Conservation (phyloP, 805 yeast species). For the Dipodascus albidus region DNA sequence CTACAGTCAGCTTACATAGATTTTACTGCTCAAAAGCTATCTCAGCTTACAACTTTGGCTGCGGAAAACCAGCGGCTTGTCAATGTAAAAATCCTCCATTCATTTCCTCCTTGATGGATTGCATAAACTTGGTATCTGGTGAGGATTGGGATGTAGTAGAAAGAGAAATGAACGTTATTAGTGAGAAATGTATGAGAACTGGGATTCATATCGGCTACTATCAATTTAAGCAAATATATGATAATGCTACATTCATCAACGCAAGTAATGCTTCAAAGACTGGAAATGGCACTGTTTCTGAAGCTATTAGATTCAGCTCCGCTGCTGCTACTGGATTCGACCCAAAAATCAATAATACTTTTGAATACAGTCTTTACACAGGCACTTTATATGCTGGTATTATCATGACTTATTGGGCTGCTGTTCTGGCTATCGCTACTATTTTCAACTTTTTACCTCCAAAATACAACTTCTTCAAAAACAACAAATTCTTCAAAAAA, state of each 20-base stretch:
- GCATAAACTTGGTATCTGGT: background rate
- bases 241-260: slow-evolving; percentile 4
- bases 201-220: background rate
- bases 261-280: slow-evolving; percentile 3
- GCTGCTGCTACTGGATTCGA: slow-evolving; percentile 7
- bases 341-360: slow-evolving; percentile 2
- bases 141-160: background rate
- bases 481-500: slow-evolving; percentile 7
- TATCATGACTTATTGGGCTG: slow-evolving; percentile 8
- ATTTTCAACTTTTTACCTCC: slow-evolving; percentile 7
- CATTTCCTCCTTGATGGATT: background rate
- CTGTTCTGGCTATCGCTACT: slow-evolving; percentile 8
- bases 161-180: background rate
- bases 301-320: background rate
- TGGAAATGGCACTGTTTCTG: background rate
- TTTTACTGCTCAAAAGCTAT: background rate
- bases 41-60: background rate
- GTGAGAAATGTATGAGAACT: background rate
- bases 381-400: slow-evolving; percentile 6
- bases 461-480: slow-evolving; percentile 7
- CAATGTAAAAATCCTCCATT: background rate
- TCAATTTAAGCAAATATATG: slow-evolving; percentile 3
- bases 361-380: background rate
- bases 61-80: background rate
- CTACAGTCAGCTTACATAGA: background rate